These are phyloP conservation scores for Coemansia sp. DNA, from an alignment of 192 early-diverging fungal genomes.

Conservation along the genomic window DNA sequence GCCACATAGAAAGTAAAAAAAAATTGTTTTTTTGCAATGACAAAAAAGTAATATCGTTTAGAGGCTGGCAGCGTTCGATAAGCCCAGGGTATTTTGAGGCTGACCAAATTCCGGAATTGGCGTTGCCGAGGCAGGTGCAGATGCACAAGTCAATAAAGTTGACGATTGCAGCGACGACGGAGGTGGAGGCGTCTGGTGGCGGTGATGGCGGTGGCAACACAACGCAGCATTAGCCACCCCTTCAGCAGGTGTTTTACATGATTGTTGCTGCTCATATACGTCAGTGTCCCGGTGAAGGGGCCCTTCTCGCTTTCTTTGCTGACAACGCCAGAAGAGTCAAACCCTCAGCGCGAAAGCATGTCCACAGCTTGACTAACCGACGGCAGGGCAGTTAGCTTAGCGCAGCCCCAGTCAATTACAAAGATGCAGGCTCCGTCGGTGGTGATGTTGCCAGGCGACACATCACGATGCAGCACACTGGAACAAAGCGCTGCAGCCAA, in stretches of 20 bases:
- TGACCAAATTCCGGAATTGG: slow-evolving; percentile 1
- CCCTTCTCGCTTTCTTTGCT: no score
- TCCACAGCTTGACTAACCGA: no score
- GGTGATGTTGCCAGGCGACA: slow-evolving; percentile 17
- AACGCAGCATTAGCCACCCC: not conserved
- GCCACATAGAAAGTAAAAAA: slow-evolving; percentile 1
- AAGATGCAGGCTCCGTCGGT: not conserved
- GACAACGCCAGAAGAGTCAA: no score
- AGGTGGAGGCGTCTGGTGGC: not conserved
- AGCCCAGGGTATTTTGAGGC: slow-evolving; percentile 7
- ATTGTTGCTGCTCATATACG: not conserved
- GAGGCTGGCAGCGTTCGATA: not conserved
- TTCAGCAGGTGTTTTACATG: not conserved
- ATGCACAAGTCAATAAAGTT: not conserved
- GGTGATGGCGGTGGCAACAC: not conserved
- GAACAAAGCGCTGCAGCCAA: not conserved
- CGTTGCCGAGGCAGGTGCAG: not conserved
- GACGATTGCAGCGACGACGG: slow-evolving; percentile 2
- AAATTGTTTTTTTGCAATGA: not conserved
- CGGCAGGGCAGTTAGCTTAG: not conserved
- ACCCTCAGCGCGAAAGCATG: no score
- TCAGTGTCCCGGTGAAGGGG: no score
- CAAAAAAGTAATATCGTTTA: not conserved
- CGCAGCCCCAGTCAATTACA: slow-evolving; percentile 26
- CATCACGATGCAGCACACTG: slow-evolving; percentile 18